Conservation (phyloP, 2,329 filamentous ascomycete genomes). For the Pestalotiopsis sp. region DNA sequence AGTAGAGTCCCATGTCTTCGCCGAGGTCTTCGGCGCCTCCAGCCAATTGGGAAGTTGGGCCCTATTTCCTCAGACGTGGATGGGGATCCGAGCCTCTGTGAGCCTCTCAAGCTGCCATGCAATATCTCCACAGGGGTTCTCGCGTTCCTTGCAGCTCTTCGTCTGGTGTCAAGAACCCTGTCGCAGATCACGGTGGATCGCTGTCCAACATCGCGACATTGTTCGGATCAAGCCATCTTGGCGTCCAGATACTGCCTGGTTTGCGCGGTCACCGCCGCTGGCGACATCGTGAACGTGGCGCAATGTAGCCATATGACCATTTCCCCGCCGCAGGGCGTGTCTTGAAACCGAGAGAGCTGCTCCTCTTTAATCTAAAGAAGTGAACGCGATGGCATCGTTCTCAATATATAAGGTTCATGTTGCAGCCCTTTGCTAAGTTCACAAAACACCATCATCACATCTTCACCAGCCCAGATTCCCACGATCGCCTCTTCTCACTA, state of each 20-base stretch:
- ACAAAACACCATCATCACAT: not conserved
- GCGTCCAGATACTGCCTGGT: not conserved
- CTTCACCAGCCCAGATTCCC: not conserved
- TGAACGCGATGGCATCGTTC: not conserved
- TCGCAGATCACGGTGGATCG: not conserved
- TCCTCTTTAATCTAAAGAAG: not conserved
- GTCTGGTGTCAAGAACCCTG: not conserved
- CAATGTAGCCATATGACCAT: not conserved
- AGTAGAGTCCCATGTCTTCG: not conserved
- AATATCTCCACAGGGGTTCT: constrained; percentile 1
- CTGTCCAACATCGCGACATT: not conserved
- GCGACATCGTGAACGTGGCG: not conserved
- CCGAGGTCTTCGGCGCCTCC: not conserved
- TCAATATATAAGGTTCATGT: not conserved
- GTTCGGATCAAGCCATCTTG: not conserved
- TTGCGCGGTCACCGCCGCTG: not conserved
- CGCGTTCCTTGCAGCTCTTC: not conserved
- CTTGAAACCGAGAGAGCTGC: not conserved
- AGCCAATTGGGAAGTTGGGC: not conserved
- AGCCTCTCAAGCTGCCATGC: not conserved
- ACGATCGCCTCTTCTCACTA: not conserved
- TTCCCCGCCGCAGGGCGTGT: not conserved
- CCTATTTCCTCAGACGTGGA: not conserved
- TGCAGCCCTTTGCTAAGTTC: not conserved
- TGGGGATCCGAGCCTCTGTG: not conserved